These are phyloP conservation scores for Fusarium caatingaense DNA, from an alignment of 2,329 filamentous ascomycete species.

Conservation along the genomic window DNA sequence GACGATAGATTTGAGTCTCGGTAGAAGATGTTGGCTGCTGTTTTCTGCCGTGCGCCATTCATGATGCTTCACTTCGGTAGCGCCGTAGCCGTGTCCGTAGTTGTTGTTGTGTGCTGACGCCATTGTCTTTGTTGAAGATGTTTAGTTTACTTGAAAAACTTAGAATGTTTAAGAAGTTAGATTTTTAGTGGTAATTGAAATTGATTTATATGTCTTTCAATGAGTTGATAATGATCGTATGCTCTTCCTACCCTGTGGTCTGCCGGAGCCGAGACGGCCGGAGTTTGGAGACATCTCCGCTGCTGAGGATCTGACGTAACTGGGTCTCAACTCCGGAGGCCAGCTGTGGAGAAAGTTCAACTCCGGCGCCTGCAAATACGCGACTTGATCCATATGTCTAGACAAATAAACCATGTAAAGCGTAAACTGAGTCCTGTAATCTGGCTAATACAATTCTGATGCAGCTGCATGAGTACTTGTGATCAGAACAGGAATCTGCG, in stretches of 20 bases:
- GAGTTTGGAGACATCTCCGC: not conserved
- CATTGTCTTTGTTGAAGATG: constrained; percentile 25
- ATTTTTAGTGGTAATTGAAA: not conserved
- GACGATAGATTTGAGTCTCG: constrained; percentile 48
- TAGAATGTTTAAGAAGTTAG: not conserved
- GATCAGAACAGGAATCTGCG: not conserved
- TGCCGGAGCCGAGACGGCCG: constrained; percentile 14
- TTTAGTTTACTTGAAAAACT: too few relatives aligned
- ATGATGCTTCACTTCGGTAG: constrained; percentile 47
- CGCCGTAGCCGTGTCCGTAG: constrained; percentile 45
- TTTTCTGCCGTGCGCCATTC: constrained; percentile 57
- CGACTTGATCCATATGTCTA: not conserved
- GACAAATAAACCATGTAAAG: not conserved
- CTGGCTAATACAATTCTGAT: not conserved
- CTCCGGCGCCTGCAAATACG: not conserved
- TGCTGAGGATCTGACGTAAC: not conserved
- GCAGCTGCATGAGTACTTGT: too few relatives aligned
- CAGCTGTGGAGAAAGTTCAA: not conserved
- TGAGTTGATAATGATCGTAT: not conserved
- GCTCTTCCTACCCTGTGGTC: not conserved
- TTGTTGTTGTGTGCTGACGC: constrained; percentile 38
- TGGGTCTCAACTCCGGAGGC: constrained; percentile 10
- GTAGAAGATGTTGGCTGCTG: constrained; percentile 58
- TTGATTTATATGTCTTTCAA: not conserved
- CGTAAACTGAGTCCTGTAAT: not conserved